Base-by-base conservation (phyloP, 139 green algal genomes). In the Choricystis sp. region DNA sequence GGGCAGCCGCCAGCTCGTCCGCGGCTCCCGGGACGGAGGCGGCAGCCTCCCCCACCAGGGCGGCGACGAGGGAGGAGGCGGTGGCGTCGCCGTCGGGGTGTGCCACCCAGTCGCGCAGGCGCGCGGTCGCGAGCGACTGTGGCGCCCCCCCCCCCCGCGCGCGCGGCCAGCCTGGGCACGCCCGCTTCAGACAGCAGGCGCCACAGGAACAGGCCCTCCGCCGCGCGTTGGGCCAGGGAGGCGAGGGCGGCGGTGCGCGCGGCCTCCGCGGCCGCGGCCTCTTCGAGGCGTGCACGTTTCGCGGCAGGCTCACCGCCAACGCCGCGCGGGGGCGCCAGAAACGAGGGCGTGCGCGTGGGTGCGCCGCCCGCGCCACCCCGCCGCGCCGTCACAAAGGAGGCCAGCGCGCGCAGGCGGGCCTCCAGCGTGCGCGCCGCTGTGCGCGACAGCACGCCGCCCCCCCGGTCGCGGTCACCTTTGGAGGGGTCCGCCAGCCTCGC, bases 401-500 rank as follows among this genome's bases (percentile, higher is more conserved):
- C 75, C 70, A 90, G 74, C 25, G 65, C 62, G 1, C 74, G 74
- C 67, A 91, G 76, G 22, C 69, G 67, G n/a, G 71, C 67, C 61
- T 82, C 75, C 65, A 86, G 59, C 1, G 60, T 72, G 69, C 81
- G 70, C 9, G 22, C 19, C 5, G 26, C 2, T 26, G 61, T 23
- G 29, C 29, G 29, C 27, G 31, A 25, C 56, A 60, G 62, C 27
- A 77, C 28, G 24, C 57, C n/a, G 29, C 58, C 26, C 58, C 61
- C 9, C 40, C 40, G 5, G 22, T 56, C 3, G 68, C 31, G 25
- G 31, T 49, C 23, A 77, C 68, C 57, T 91, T 48, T 3, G 67
- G 75, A 26, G 76, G 48, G 29, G 95, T 87, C 85, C 89, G 95
- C 27, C 86, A 73, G 0, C 77, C 77, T 26, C 23, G 57, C 22